These are phyloP conservation scores for Casaregolazyma suthepensis DNA, from an alignment of 1,139 yeast genomes.

Conservation along the genomic window DNA sequence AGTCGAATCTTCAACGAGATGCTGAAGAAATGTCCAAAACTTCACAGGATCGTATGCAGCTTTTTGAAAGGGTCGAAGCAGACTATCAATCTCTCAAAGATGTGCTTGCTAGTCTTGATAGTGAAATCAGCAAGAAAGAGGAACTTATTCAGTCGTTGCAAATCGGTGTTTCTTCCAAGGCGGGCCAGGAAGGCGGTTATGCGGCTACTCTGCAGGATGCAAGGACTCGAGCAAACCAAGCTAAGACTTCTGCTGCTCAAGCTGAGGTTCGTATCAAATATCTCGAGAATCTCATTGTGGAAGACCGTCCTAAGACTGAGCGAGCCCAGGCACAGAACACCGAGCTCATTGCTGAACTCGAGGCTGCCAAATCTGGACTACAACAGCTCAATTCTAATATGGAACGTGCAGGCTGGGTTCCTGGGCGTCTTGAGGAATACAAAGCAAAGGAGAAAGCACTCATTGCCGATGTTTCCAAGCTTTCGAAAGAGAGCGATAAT, in stretches of 20 bases:
- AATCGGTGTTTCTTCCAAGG: constrained; percentile 86
- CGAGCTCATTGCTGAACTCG: constrained; percentile 40
- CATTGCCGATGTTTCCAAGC: constrained; percentile 35
- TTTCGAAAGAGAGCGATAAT: constrained; percentile 48
- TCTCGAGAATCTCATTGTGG: constrained; percentile 46
- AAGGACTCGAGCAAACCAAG: constrained; percentile 50
- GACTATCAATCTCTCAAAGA: constrained; percentile 43
- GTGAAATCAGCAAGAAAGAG: constrained; percentile 56
- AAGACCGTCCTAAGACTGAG: constrained; percentile 47
- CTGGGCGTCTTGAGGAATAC: constrained; percentile 42
- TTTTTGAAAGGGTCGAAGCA: constrained; percentile 32
- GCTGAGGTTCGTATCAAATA: constrained; percentile 55
- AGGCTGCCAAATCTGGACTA: constrained; percentile 38
- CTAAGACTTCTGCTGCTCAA: constrained; percentile 55
- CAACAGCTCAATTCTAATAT: constrained; percentile 42
- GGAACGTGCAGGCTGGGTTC: constrained; percentile 54
- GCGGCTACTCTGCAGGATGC: constrained; percentile 64
- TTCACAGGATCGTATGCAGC: constrained; percentile 11
- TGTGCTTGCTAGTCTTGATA: constrained; percentile 42
- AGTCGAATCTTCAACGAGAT: constrained; percentile 20
- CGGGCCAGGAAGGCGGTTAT: constrained; percentile 77
- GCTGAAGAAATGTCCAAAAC: constrained; percentile 18
- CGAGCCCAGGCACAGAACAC: constrained; percentile 53
- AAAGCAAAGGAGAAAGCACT: constrained; percentile 34
- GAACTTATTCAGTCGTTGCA: constrained; percentile 77